Percentiles rank a stretch among this genome's conserved stretches.
phyloP scores from a whole-genome alignment of 345 rosid genomes.

The Aurinia saxatilis region DNA sequence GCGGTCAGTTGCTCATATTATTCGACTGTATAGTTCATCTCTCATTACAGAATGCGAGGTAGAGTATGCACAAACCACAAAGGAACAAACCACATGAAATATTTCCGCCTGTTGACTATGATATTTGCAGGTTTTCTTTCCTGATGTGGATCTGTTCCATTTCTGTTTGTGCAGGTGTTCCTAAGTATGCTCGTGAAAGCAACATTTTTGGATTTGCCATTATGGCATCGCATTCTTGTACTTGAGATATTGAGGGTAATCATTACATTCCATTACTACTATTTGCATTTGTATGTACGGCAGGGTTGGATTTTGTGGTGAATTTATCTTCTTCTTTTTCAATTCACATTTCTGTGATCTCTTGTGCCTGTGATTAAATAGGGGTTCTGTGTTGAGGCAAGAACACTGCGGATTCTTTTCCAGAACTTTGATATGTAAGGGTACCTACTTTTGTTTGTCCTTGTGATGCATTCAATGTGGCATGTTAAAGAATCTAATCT shows the following conservation, averaged over 20 bases:
- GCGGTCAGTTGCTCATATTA: slow-evolving; percentile 94
- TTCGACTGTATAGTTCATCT: slow-evolving; percentile 83
- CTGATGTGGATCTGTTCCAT: neutral
- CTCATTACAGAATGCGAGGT: slow-evolving; percentile 96
- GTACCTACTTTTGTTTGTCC: slow-evolving; percentile 7
- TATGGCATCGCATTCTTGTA: slow-evolving; percentile 99
- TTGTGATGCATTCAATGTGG: slow-evolving; percentile 20
- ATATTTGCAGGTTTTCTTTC: slow-evolving; percentile 1
- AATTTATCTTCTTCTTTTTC: neutral
- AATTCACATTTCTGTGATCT: slow-evolving; percentile 6
- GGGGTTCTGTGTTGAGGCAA: slow-evolving; percentile 98
- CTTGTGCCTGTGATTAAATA: slow-evolving; percentile 36
- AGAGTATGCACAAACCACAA: slow-evolving; percentile 15
- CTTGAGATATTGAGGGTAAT: slow-evolving; percentile 97
- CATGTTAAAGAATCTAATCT: neutral
- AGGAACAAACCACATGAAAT: slow-evolving; percentile 2
- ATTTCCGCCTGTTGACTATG: neutral
- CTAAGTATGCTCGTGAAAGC: slow-evolving; percentile 92
- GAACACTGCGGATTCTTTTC: slow-evolving; percentile 74
- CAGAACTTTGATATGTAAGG: slow-evolving; percentile 95
- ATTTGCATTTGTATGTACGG: neutral
- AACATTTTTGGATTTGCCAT: slow-evolving; percentile 84
- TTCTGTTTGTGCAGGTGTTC: slow-evolving; percentile 70
- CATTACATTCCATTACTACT: neutral
- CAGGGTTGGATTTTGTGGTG: neutral